These are phyloP conservation scores for Irpex sp. DNA, from an alignment of 1,284 basidiomycete genomes.

Conservation along the genomic window DNA sequence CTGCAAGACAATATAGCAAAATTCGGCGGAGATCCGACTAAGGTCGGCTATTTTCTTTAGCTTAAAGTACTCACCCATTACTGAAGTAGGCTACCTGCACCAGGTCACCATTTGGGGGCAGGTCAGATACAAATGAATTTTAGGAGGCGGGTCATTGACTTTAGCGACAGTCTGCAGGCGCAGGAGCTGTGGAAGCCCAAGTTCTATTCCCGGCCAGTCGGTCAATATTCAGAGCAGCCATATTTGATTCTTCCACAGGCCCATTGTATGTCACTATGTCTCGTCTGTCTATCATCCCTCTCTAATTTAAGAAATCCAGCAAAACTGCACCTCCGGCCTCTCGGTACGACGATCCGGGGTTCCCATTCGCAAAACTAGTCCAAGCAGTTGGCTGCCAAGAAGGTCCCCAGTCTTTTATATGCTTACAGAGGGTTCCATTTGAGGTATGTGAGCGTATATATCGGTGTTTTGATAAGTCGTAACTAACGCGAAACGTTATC, in stretches of 20 bases:
- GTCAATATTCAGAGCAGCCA: constrained; percentile 46
- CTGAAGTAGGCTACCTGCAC: neutral
- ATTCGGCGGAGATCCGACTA: constrained; percentile 63
- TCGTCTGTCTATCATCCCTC: neutral
- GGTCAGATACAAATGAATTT: constrained; percentile 23
- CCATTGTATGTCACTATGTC: constrained; percentile 41
- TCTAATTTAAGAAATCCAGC: constrained; percentile 24
- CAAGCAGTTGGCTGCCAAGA: constrained; percentile 39
- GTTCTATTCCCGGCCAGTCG: constrained; percentile 38
- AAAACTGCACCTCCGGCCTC: constrained; percentile 48
- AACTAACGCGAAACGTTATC: neutral
- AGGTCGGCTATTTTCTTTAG: constrained; percentile 30
- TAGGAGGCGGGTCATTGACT: neutral
- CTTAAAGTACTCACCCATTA: neutral
- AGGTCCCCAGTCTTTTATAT: constrained; percentile 35
- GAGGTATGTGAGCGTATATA: constrained; percentile 26
- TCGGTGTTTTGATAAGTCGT: too few species aligned
- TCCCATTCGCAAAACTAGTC: constrained; percentile 46
- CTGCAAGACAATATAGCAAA: constrained; percentile 53
- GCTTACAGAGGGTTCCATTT: constrained; percentile 44
- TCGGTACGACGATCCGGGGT: constrained; percentile 50
- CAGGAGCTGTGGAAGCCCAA: constrained; percentile 47
- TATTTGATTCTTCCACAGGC: constrained; percentile 45
- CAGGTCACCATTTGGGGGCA: constrained; percentile 62
- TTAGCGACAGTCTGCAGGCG: constrained; percentile 44